phyloP scores from a whole-genome alignment of 345 rosid species.

The Zanthoxylum bungeanum region DNA sequence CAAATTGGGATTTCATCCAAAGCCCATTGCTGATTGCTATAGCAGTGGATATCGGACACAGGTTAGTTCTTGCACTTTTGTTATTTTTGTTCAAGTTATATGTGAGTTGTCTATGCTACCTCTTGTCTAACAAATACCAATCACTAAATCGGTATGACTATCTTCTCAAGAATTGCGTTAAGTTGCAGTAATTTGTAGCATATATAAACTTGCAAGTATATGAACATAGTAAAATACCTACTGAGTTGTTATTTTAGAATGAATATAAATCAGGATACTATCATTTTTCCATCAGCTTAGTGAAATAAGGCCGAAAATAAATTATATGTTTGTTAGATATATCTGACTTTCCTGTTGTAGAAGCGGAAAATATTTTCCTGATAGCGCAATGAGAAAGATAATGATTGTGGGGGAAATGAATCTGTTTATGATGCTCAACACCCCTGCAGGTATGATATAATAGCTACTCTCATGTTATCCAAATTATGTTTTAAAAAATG shows the following conservation, averaged over 20 bases:
- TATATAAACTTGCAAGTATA: neutral
- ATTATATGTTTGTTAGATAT: neutral
- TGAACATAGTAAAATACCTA: neutral
- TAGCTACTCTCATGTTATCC: neutral
- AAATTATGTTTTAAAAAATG: neutral
- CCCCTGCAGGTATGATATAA: conserved; percentile 68
- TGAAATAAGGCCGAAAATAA: too few relatives aligned
- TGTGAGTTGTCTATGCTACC: neutral
- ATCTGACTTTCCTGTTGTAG: too few relatives aligned
- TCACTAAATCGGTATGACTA: neutral
- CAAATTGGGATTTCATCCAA: conserved; percentile 53
- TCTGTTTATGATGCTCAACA: conserved; percentile 78
- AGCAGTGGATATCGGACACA: conserved; percentile 51
- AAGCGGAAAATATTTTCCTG: neutral
- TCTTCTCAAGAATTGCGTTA: neutral
- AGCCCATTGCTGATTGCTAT: conserved; percentile 59
- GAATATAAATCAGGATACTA: neutral
- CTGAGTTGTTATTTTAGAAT: neutral
- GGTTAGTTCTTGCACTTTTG: conserved; percentile 35
- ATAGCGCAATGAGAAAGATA: neutral
- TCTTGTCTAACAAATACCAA: neutral
- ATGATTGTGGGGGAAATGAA: neutral
- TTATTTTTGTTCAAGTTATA: neutral
- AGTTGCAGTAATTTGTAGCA: neutral
- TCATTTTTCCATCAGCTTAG: neutral